A percentile compares a stretch with the other conserved stretches of the same genome.
These are phyloP conservation scores for Russula virescens DNA, from an alignment of 768 basidiomycete genomes.

Conservation along the genomic window DNA sequence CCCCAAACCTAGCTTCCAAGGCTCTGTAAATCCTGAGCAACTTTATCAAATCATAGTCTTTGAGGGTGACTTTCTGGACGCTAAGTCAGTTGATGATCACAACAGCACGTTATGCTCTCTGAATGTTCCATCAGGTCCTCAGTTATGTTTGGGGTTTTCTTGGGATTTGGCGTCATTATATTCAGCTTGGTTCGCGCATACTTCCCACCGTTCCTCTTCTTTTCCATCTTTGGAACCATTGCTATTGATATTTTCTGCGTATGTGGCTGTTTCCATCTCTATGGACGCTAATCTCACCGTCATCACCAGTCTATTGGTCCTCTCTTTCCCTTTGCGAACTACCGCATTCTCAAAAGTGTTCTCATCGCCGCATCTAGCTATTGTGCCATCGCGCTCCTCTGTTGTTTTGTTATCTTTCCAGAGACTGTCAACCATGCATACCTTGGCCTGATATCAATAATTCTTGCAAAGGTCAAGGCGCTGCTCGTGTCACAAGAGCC, in stretches of 20 bases:
- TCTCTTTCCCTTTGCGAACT: slow-evolving; percentile 42
- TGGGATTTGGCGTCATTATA: slow-evolving; percentile 40
- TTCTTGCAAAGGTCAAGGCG: slow-evolving; percentile 30
- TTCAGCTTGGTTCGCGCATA: slow-evolving; percentile 44
- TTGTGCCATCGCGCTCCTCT: slow-evolving; percentile 42
- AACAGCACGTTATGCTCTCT: background rate
- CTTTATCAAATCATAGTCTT: slow-evolving; percentile 40
- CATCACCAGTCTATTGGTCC: slow-evolving; percentile 39
- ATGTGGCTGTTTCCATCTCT: slow-evolving; percentile 15
- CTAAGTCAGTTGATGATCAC: slow-evolving; percentile 25
- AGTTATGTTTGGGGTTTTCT: slow-evolving; percentile 43
- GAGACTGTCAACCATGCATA: slow-evolving; percentile 44
- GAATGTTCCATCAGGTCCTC: slow-evolving; percentile 32
- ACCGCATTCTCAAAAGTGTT: slow-evolving; percentile 40
- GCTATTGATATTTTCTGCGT: slow-evolving; percentile 41
- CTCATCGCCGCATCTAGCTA: slow-evolving; percentile 42
- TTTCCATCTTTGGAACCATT: slow-evolving; percentile 45
- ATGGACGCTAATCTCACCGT: background rate
- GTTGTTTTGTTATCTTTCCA: slow-evolving; percentile 46
- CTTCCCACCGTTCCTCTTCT: slow-evolving; percentile 39
- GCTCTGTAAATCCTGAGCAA: slow-evolving; percentile 36
- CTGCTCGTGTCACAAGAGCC: slow-evolving; percentile 33
- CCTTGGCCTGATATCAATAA: slow-evolving; percentile 30
- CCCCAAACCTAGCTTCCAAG: slow-evolving; percentile 28
- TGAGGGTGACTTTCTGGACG: slow-evolving; percentile 45